These are phyloP conservation scores for Tricholoma hemisulphureum DNA, from an alignment of 768 basidiomycete species.

Conservation along the genomic window DNA sequence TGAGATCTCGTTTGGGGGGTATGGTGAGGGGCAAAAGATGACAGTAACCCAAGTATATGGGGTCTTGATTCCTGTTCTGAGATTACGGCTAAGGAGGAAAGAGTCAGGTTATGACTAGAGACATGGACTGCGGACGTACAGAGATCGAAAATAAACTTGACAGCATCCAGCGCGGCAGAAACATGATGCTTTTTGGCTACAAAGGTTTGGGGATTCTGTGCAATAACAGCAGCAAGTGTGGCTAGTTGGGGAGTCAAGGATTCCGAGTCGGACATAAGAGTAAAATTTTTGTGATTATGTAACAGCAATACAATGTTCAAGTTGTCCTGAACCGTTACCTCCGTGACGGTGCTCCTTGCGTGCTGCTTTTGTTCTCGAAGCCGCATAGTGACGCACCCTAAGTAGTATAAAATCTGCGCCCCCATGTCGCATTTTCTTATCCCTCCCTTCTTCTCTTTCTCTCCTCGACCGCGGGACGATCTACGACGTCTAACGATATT, in stretches of 20 bases:
- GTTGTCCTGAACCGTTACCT: too few relatives aligned
- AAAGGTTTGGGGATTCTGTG: slow-evolving; percentile 52
- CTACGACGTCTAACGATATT: slow-evolving; percentile 5
- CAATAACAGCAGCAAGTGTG: slow-evolving; percentile 53
- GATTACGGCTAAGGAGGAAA: slow-evolving; percentile 49
- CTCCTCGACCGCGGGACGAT: slow-evolving; percentile 10
- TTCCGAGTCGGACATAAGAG: not conserved
- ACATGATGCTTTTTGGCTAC: slow-evolving; percentile 54
- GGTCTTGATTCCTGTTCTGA: slow-evolving; percentile 65
- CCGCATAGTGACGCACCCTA: not conserved
- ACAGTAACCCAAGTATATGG: slow-evolving; percentile 63
- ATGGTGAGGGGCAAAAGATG: slow-evolving; percentile 62
- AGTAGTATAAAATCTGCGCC: not conserved
- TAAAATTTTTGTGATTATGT: not conserved
- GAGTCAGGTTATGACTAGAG: slow-evolving; percentile 10
- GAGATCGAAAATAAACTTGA: slow-evolving; percentile 74
- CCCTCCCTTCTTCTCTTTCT: slow-evolving; percentile 14
- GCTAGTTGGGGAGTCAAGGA: slow-evolving; percentile 37
- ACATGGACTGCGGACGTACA: slow-evolving; percentile 43
- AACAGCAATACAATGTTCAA: not conserved
- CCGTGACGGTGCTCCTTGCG: not conserved
- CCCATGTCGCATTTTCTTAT: slow-evolving; percentile 6
- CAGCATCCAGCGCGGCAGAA: slow-evolving; percentile 60
- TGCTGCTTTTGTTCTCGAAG: not conserved
- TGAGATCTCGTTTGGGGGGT: slow-evolving; percentile 78